Conservation (phyloP, 1,139 yeast species). For the Sugiyamaella castrensis region DNA sequence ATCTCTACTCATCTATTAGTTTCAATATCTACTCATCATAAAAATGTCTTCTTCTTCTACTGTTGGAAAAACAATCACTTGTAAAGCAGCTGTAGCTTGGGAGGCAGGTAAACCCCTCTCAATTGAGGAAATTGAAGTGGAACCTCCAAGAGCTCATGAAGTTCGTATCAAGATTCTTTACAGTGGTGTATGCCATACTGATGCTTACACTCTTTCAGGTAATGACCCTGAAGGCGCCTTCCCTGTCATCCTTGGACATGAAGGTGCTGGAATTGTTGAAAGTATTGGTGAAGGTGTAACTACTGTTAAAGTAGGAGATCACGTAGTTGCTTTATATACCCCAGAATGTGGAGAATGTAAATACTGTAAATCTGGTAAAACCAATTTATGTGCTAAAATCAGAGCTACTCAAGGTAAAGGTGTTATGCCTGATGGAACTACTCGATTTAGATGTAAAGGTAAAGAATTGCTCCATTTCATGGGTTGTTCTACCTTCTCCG, state of each 20-base stretch:
- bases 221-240: slow-evolving; percentile 95
- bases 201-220: slow-evolving; percentile 93
- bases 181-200: slow-evolving; percentile 98
- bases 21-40: not conserved
- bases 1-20: not conserved
- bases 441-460: slow-evolving; percentile 79
- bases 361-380: slow-evolving; percentile 92
- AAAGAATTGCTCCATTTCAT: slow-evolving; percentile 82
- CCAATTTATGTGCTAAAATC: slow-evolving; percentile 88
- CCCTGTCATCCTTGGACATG: slow-evolving; percentile 87
- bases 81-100: slow-evolving; percentile 98
- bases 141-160: slow-evolving; percentile 94
- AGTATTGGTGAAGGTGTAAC: slow-evolving; percentile 91
- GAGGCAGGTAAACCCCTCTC: slow-evolving; percentile 79
- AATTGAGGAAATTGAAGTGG: slow-evolving; percentile 85
- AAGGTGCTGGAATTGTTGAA: slow-evolving; percentile 96
- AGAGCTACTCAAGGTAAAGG: slow-evolving; percentile 92
- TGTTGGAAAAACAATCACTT: slow-evolving; percentile 56
- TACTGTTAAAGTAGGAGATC: slow-evolving; percentile 82
- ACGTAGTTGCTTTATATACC: slow-evolving; percentile 87
- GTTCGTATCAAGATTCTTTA: slow-evolving; percentile 83
- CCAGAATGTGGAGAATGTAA: slow-evolving; percentile 96
- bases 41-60: slow-evolving; percentile 31
- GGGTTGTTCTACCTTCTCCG: slow-evolving; percentile 97
- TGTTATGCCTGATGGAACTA: slow-evolving; percentile 93